Conservation (phyloP, 176 grass and related monocot genomes). For the Pontederia crassipes region DNA sequence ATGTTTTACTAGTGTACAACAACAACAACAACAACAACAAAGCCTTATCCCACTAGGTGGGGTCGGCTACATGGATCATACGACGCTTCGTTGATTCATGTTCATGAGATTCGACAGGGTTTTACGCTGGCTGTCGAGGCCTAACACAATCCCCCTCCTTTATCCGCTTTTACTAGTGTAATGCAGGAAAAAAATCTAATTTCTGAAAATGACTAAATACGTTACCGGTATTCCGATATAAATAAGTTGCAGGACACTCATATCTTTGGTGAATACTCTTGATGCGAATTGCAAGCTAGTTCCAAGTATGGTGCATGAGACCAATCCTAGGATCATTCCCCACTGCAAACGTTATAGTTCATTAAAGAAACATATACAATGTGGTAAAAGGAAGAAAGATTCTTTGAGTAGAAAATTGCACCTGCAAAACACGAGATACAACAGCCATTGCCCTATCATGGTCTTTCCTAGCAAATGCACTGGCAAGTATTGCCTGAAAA, state of each 20-base stretch:
- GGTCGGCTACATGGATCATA: too few species aligned
- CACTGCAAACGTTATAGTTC: conserved; percentile 27
- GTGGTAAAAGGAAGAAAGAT: not conserved
- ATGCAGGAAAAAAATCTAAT: not conserved
- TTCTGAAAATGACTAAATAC: not conserved
- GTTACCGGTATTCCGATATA: conserved; percentile 70
- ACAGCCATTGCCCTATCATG: conserved; percentile 37
- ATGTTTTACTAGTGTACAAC: too few species aligned
- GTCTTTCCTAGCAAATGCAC: conserved; percentile 68
- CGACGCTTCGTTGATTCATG: not conserved
- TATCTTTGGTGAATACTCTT: conserved; percentile 58
- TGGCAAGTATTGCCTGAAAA: conserved; percentile 74
- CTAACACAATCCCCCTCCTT: too few species aligned
- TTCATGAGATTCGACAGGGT: not conserved
- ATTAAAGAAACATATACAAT: not conserved
- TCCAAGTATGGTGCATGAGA: conserved; percentile 54
- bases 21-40: too few species aligned
- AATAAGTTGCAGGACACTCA: conserved; percentile 47
- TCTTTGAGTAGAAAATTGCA: conserved; percentile 8
- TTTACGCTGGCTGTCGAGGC: too few species aligned
- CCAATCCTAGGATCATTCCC: conserved; percentile 51
- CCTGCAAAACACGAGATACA: conserved; percentile 75
- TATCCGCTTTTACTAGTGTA: too few species aligned
- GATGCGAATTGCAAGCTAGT: conserved; percentile 53
- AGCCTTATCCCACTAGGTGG: too few species aligned